Base-by-base conservation (phyloP, 345 rosid genomes). In the Salix suchowensis region DNA sequence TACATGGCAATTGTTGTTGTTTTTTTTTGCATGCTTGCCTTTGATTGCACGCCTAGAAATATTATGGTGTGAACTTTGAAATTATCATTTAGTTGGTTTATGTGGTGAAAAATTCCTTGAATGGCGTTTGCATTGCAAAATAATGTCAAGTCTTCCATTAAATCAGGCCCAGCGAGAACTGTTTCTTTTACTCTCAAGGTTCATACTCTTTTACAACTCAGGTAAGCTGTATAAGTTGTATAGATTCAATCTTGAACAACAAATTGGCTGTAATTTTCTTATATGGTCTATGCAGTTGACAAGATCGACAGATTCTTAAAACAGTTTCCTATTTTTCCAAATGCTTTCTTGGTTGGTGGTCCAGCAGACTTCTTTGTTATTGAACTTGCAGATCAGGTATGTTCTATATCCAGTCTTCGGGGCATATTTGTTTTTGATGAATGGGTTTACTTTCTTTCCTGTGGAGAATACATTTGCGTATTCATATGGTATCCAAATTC, bases 301-400 rank as follows among this genome's bases (percentile, higher is more conserved):
- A 96, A 87, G 81, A 88, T 91, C 5, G 89, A 89, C 66, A 83
- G 86, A 77, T 94, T 96, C 88, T 81, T 96, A 65, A 85, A 90
- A 84, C 88, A 87, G 21, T 87, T 86, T 52, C 99, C 99, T 5
- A 76, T 79, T 76, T 93, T 96, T 72, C 90, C 92, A 58, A 96
- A 93, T 82, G 92, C 97, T 70, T 94, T 96, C 84, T 86, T 94
- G 84, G 78, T 92, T 79, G 97, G 98, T 65, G 88, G 98, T 78
- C 87, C 99, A 1, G 91, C 89, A 70, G 99, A 96, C 77, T 85
- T 91, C 84, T 87, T 96, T 83, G 98, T 96, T 64, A 94, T 88
- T 64, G 99, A 96, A 84, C 90, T 94, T 70, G 80, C 99, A 32
- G 97, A 96, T 76, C 99, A 96, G 95, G 99, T 94, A 87, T 52